Evolutionary conservation across 106 monocot genomes (phyloP), one percentile per base, ranked within the genome.

Genomic region (Acorus calamus): DNA sequence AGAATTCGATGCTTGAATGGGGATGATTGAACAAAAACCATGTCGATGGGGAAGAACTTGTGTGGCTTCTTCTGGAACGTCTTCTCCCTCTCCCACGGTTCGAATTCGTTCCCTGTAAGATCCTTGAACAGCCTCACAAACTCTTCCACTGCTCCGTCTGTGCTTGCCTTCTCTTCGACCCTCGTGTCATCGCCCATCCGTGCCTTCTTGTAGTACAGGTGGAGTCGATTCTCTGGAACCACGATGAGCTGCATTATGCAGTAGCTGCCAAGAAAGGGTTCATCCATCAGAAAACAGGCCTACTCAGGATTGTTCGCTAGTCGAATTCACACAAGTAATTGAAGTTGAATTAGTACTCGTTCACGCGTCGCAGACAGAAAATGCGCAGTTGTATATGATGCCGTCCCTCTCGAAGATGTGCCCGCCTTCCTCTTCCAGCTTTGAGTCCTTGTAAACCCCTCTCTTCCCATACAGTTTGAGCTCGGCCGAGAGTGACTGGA

Each of bases 41-140:
- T 86, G 55, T 90, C 89, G 44, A 90, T 55, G 0, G 89, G 89
- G 56, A 76, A 80, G 71, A 90, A 86, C 65, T 86, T 90, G 43
- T 68, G 66, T 50, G 11, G 14, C 72, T 78, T 77, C 76, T 89
- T 89, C 44, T 59, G 63, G 49, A 89, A 89, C 67, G 68, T 82
- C 82, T 85, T 89, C 62, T 85, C 75, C 57, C 82, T 85, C 63
- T 86, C 86, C 86, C 89, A 86, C 44, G 75, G 73, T 55, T 88
- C 81, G 42, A 88, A 88, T 43, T 81, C 78, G 66, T 84, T 88
- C 6, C 76, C 81, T 14, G 84, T 84, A 11, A 84, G 10, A 57
- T 77, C 77, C 64, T 77, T 67, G 53, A 84, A 84, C 6, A 84
- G 66, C 7, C 67, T 49, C 42, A 73, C 68, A 50, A 89, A 86